Evolutionary conservation across 139 green algal genomes (phyloP), one percentile per base, ranked within the genome.

Genomic region (Micromonas pusilla): DNA sequence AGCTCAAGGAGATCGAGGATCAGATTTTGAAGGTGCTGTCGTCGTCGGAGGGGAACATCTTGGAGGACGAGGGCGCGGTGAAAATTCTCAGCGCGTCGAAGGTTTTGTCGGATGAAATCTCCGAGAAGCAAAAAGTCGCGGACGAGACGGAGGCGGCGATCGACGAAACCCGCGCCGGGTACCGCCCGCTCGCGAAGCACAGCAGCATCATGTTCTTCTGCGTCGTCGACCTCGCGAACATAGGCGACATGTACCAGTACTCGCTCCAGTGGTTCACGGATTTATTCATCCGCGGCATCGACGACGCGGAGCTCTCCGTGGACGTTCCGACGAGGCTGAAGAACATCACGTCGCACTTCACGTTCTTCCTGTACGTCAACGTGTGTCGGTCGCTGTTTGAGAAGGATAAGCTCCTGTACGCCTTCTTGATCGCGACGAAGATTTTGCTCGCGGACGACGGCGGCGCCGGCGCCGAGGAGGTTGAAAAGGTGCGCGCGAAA

Each of bases 221-320:
- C 54, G 83, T 95, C 26, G 91, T 90, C 82, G 88, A 93, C 84
- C 80, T 95, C 16, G 81, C 85, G 25, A 64, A 65, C 16, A 79
- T 93, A 62, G 91, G 93, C 83, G 86, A 87, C 60, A 96, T 96
- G 91, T 96, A 96, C 80, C 91, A 96, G 85, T 96, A 93, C 86
- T 92, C 85, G 33, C 83, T 96, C 64, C 89, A 95, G 73, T 88
- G 89, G 28, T 96, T 94, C 85, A 90, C 83, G 36, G 83, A 90
- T 73, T 84, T 96, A 25, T 95, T 96, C 84, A 82, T 90, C 9
- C 53, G 21, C 16, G 52, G 26, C 13, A 82, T 85, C 28, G 37
- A 32, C 23, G 81, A 82, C 70, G 62, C 28, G 33, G 19, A 37
- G 25, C 80, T 71, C 2, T 38, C 23, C 20, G 76, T 77, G 0